Evolutionary conservation across 768 basidiomycete genomes (phyloP).

Genomic region (Lactifluus hygrophoroides): DNA sequence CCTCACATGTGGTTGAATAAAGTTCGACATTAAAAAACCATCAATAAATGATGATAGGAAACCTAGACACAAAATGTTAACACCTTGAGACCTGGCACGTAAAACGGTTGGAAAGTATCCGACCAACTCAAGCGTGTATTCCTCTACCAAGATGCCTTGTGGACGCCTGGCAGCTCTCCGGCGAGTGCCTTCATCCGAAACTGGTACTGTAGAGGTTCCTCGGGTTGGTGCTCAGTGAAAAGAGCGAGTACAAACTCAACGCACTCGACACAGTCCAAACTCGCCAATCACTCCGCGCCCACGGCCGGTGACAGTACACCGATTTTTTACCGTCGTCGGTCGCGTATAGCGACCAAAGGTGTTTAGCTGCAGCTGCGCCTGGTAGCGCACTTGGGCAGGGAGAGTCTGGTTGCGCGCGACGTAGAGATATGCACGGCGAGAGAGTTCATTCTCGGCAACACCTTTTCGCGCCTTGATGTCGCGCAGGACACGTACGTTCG

Average conservation of each 20-base stretch:
- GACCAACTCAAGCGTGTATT: too few species aligned
- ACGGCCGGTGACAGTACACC: constrained; percentile 77
- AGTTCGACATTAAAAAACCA: not conserved
- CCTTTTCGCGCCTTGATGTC: constrained; percentile 72
- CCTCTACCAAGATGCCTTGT: constrained; percentile 89
- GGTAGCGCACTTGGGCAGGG: constrained; percentile 83
- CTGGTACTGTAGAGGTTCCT: constrained; percentile 52
- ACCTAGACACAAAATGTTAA: not conserved
- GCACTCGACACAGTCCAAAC: constrained; percentile 77
- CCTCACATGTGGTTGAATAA: not conserved
- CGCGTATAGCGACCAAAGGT: constrained; percentile 75
- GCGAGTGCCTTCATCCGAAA: constrained; percentile 79
- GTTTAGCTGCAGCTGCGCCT: constrained; percentile 91
- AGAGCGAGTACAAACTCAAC: constrained; percentile 13
- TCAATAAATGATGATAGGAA: too few species aligned
- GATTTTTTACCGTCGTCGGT: constrained; percentile 82
- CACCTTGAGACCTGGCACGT: not conserved
- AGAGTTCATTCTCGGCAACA: constrained; percentile 67
- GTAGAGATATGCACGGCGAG: constrained; percentile 84
- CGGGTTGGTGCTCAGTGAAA: not conserved
- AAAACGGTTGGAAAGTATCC: too few species aligned
- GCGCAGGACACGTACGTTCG: constrained; percentile 51
- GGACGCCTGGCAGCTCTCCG: constrained; percentile 80
- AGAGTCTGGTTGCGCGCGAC: constrained; percentile 88
- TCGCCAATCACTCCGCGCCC: constrained; percentile 86